Evolutionary conservation across 305 asterid genomes (phyloP).

Genomic region (Fraxinus albicans): DNA sequence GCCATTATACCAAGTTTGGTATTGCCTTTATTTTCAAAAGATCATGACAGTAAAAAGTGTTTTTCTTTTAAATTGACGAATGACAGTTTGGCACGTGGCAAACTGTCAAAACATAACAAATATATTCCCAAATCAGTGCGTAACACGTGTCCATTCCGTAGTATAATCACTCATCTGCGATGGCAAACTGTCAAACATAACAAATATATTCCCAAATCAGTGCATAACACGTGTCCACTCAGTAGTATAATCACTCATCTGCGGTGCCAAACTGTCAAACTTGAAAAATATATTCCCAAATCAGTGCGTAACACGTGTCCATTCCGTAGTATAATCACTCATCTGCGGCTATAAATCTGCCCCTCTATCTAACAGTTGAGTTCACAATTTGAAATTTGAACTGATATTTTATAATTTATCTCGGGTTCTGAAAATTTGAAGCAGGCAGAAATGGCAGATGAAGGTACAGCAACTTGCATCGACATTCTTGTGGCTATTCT

Average conservation of each 20-base stretch:
- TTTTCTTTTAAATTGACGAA: too few relatives aligned
- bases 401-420: not conserved
- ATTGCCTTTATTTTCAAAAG: too few relatives aligned
- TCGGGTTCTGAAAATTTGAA: not conserved
- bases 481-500: not conserved
- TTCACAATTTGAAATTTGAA: not conserved
- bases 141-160: not conserved
- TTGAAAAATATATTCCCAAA: too few relatives aligned
- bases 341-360: not conserved
- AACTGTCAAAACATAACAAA: too few relatives aligned
- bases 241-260: not conserved
- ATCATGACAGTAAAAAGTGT: too few relatives aligned
- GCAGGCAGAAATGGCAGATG: conserved; percentile 4
- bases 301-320: not conserved
- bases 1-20: too few relatives aligned
- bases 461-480: not conserved
- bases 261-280: too few relatives aligned
- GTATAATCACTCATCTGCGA: not conserved
- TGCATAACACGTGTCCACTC: not conserved
- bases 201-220: too few relatives aligned
- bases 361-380: not conserved
- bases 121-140: too few relatives aligned
- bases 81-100: too few relatives aligned
- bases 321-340: not conserved
- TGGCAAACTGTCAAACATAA: too few relatives aligned